phyloP scores from a whole-genome alignment of 2,329 filamentous ascomycete species.

The Chaetomiaceae sp. region DNA sequence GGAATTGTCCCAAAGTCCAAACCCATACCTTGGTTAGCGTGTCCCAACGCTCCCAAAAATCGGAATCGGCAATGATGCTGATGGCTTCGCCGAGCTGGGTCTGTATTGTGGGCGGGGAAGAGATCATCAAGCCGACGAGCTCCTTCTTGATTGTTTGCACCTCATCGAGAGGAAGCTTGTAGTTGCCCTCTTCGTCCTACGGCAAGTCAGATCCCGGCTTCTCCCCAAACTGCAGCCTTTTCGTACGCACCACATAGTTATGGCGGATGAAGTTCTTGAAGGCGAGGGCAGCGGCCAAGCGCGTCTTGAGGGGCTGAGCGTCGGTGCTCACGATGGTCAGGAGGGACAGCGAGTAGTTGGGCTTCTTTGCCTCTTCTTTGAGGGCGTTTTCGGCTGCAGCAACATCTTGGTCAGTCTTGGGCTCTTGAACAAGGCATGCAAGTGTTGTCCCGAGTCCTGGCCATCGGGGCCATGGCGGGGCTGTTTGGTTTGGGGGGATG shows the following conservation, averaged over 20 bases:
- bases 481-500: conserved; percentile 1
- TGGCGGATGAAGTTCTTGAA: conserved; percentile 98
- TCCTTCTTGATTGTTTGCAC: conserved; percentile 89
- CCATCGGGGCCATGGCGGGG: conserved; percentile 3
- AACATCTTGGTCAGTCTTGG: conserved; percentile 6
- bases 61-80: conserved; percentile 94
- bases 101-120: conserved; percentile 80
- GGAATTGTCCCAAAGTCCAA: neutral
- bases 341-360: conserved; percentile 81
- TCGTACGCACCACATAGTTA: conserved; percentile 71
- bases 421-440: neutral
- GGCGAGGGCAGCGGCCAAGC: conserved; percentile 82
- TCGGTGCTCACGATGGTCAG: conserved; percentile 85
- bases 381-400: conserved; percentile 73
- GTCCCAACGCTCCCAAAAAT: conserved; percentile 95
- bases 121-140: conserved; percentile 94
- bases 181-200: conserved; percentile 85
- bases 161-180: conserved; percentile 80
- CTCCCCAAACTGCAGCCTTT: neutral
- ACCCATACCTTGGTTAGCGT: conserved; percentile 74
- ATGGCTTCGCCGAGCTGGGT: conserved; percentile 94
- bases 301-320: conserved; percentile 67
- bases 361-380: conserved; percentile 72
- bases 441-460: neutral
- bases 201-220: conserved; percentile 7